Evolutionary conservation across 2,329 filamentous ascomycete genomes (phyloP).

Genomic region (Fusarium vanettenii): DNA sequence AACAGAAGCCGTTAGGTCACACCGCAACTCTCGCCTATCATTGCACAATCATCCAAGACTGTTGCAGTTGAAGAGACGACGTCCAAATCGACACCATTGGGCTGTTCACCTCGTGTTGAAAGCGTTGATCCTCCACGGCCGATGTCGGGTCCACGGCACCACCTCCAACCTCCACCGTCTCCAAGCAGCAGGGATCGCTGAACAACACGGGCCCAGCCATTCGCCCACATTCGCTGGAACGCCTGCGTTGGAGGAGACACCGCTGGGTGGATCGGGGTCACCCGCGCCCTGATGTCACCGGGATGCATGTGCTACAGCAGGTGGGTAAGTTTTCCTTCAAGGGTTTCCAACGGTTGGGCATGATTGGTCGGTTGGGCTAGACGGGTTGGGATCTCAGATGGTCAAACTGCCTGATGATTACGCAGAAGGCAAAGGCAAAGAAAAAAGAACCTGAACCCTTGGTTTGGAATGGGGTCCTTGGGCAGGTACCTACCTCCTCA

Average conservation of each 20-base stretch:
- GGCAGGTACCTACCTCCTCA: conserved; percentile 20
- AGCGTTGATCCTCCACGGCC: conserved; percentile 12
- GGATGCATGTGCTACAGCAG: conserved; percentile 10
- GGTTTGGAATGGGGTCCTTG: conserved; percentile 25
- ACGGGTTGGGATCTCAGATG: conserved; percentile 30
- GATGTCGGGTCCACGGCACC: conserved; percentile 31
- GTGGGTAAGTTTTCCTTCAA: background rate
- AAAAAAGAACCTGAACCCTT: conserved; percentile 14
- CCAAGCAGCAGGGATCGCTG: conserved; percentile 31
- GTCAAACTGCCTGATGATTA: conserved; percentile 37
- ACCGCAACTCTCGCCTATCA: conserved; percentile 15
- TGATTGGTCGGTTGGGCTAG: conserved; percentile 24
- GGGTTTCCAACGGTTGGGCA: conserved; percentile 1
- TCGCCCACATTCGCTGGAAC: conserved; percentile 24
- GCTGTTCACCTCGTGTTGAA: background rate
- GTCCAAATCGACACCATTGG: background rate
- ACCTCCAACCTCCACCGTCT: background rate
- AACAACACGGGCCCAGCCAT: conserved; percentile 33
- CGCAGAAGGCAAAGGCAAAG: conserved; percentile 5
- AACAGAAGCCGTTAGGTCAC: background rate
- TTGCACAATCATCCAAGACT: conserved; percentile 5
- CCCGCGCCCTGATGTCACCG: conserved; percentile 33
- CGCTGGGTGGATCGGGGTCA: conserved; percentile 12
- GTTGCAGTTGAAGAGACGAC: background rate
- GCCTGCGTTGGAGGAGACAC: background rate